Evolutionary conservation across 2,329 filamentous ascomycete species (phyloP).

Genomic region (Chrysosporium keratinophilum): DNA sequence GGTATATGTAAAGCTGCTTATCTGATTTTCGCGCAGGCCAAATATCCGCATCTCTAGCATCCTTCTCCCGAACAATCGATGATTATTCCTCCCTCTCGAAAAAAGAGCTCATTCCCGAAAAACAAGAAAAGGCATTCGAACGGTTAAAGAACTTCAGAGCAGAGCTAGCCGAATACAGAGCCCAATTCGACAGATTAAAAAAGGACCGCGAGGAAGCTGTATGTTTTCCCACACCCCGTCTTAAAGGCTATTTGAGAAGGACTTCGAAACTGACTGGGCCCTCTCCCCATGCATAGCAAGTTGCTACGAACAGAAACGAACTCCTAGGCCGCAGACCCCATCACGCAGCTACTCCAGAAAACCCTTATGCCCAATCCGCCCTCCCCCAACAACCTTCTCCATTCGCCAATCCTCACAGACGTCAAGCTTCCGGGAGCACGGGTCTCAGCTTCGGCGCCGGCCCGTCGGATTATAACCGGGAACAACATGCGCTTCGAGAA

Average conservation of each 20-base stretch:
- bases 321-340: conserved; percentile 78
- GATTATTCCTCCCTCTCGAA: conserved; percentile 79
- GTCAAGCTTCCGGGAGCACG: conserved; percentile 24
- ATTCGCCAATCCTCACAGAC: conserved; percentile 27
- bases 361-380: conserved; percentile 67
- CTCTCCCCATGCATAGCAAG: conserved; percentile 34
- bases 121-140: conserved; percentile 82
- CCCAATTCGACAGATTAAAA: conserved; percentile 68
- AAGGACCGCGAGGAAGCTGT: conserved; percentile 64
- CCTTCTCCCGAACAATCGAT: conserved; percentile 81
- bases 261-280: neutral
- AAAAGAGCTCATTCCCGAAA: conserved; percentile 79
- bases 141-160: conserved; percentile 73
- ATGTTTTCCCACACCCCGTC: conserved; percentile 19
- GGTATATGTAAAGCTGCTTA: neutral
- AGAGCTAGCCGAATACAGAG: conserved; percentile 70
- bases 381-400: conserved; percentile 34
- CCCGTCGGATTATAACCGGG: conserved; percentile 53
- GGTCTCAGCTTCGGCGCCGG: conserved; percentile 39
- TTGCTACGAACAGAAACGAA: conserved; percentile 63
- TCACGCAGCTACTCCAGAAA: conserved; percentile 70
- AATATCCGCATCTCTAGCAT: conserved; percentile 65
- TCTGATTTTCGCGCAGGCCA: conserved; percentile 44
- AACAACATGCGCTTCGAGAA: conserved; percentile 76
- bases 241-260: neutral